phyloP scores from a whole-genome alignment of 2,329 filamentous ascomycete species.

The Microsporum audouinii region DNA sequence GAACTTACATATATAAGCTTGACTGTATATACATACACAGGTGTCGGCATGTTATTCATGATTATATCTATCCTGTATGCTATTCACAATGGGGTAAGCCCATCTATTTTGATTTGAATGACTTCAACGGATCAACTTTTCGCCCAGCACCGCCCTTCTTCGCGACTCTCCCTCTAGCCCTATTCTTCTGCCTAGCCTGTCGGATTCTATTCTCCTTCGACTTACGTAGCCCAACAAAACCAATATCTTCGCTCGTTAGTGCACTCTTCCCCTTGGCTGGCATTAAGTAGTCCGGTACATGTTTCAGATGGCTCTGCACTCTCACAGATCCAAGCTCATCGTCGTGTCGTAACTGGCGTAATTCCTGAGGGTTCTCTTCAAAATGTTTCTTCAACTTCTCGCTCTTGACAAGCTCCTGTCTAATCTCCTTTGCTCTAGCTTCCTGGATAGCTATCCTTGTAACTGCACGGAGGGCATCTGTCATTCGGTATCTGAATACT shows the following conservation, averaged over 20 bases:
- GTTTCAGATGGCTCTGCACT: constrained; percentile 79
- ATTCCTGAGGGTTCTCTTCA: constrained; percentile 86
- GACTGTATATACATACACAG: not conserved
- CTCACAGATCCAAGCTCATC: constrained; percentile 72
- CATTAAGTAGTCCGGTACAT: constrained; percentile 87
- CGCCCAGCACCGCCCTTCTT: constrained; percentile 45
- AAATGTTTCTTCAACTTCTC: constrained; percentile 93
- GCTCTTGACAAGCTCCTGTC: constrained; percentile 80
- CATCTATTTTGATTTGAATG: constrained; percentile 54
- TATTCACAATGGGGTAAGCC: not conserved
- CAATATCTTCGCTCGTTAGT: constrained; percentile 53
- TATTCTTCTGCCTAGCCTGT: constrained; percentile 38
- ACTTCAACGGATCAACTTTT: constrained; percentile 76
- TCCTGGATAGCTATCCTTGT: constrained; percentile 84
- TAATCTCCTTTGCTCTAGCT: constrained; percentile 74
- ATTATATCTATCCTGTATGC: not conserved
- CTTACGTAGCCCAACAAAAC: constrained; percentile 59
- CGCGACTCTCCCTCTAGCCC: constrained; percentile 31
- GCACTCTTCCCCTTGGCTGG: constrained; percentile 64
- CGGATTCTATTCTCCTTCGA: constrained; percentile 40
- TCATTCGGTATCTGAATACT: constrained; percentile 88
- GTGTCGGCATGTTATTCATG: not conserved
- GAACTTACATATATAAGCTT: not conserved
- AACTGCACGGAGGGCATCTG: constrained; percentile 79
- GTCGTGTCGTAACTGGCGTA: constrained; percentile 81